phyloP scores from a whole-genome alignment of 345 rosid genomes.

The Populus deltoides region DNA sequence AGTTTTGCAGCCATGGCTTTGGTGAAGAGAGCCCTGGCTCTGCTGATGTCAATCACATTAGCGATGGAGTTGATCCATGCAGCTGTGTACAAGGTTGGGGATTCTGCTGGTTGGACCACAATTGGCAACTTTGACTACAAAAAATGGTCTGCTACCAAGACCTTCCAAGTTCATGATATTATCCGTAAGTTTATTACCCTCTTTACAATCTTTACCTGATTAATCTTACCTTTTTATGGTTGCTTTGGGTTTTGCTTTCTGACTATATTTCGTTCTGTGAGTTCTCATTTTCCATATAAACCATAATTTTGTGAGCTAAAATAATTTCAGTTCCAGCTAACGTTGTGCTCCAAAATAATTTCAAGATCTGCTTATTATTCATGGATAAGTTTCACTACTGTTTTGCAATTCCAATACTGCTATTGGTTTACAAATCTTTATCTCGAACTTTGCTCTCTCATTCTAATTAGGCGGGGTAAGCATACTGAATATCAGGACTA shows the following conservation, averaged over 20 bases:
- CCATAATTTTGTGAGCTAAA: not conserved
- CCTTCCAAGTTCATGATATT: constrained; percentile 69
- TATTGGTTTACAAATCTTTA: not conserved
- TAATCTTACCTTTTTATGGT: too few species aligned
- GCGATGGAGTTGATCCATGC: constrained; percentile 35
- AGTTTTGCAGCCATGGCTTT: constrained; percentile 17
- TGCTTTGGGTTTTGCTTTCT: not conserved
- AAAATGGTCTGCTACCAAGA: constrained; percentile 71
- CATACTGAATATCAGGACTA: not conserved
- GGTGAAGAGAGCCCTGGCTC: constrained; percentile 11
- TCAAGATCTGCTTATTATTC: not conserved
- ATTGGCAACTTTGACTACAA: constrained; percentile 81
- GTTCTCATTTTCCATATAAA: not conserved
- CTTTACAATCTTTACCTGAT: not conserved
- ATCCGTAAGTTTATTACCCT: constrained; percentile 45
- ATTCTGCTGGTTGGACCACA: constrained; percentile 90
- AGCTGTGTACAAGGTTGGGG: constrained; percentile 76
- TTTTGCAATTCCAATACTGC: not conserved
- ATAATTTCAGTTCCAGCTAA: not conserved
- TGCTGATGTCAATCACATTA: constrained; percentile 13
- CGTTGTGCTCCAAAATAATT: not conserved
- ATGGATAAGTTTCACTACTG: not conserved
- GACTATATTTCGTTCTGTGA: not conserved
- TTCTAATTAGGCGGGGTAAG: not conserved
- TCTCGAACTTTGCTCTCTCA: not conserved